A percentile compares a stretch with the other conserved stretches of the same genome.
Conservation (phyloP, 352 stramenopile species). For the Pythium scleroteichum region DNA sequence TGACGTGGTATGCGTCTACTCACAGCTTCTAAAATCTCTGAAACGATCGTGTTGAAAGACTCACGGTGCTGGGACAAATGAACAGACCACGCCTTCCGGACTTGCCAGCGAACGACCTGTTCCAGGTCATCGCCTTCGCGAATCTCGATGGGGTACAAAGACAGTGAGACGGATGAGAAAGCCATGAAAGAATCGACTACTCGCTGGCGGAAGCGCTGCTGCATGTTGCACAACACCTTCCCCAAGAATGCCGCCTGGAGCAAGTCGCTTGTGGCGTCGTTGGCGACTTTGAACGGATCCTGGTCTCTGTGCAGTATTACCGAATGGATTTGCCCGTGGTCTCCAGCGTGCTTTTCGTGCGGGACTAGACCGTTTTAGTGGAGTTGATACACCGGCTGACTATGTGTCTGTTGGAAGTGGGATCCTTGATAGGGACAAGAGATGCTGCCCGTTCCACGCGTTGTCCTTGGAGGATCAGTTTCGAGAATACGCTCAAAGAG, state of each 20-base stretch:
- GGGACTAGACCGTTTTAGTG: too few relatives aligned
- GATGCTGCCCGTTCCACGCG: neutral
- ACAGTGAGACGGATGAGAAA: neutral
- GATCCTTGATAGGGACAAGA: too few relatives aligned
- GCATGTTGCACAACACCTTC: slow-evolving; percentile 42
- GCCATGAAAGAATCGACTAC: slow-evolving; percentile 24
- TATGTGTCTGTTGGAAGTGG: too few relatives aligned
- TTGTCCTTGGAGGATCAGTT: slow-evolving; percentile 3
- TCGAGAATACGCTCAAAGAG: slow-evolving; percentile 36
- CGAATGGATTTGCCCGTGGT: neutral
- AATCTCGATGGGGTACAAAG: slow-evolving; percentile 28
- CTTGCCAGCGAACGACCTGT: slow-evolving; percentile 31
- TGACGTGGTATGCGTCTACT: slow-evolving; percentile 16
- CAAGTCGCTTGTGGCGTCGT: slow-evolving; percentile 18
- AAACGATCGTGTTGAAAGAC: neutral
- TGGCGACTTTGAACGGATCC: slow-evolving; percentile 32
- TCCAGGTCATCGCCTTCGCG: slow-evolving; percentile 43
- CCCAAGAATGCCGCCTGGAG: slow-evolving; percentile 34
- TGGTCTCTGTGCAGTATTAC: slow-evolving; percentile 6
- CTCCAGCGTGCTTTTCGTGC: too few relatives aligned
- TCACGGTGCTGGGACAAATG: too few relatives aligned
- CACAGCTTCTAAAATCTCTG: neutral
- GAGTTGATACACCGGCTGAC: too few relatives aligned
- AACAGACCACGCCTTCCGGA: too few relatives aligned
- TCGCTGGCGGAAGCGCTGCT: slow-evolving; percentile 21